Evolutionary conservation across 192 early-diverging fungal species (phyloP).

Genomic region (Mortierella claussenii): DNA sequence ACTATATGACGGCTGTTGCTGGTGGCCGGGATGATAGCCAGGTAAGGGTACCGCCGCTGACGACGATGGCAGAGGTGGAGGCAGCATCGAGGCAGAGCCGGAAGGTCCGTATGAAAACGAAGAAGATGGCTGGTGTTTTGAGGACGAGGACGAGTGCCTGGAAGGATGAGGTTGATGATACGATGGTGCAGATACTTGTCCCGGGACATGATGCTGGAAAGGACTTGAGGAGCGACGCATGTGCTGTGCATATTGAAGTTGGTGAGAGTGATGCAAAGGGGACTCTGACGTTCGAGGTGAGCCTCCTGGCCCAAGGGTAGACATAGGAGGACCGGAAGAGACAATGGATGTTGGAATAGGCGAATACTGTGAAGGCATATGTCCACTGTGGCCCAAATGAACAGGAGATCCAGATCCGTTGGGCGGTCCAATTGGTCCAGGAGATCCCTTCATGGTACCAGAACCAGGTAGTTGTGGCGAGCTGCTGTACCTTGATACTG

Average conservation of each 20-base stretch:
- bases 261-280: slow-evolving; percentile 13
- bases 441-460: slow-evolving; percentile 24
- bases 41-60: not conserved
- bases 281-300: slow-evolving; percentile 28
- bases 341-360: slow-evolving; percentile 20
- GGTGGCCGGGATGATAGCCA: slow-evolving; percentile 31
- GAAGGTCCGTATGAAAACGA: slow-evolving; percentile 21
- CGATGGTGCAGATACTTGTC: slow-evolving; percentile 31
- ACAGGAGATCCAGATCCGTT: slow-evolving; percentile 28
- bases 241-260: slow-evolving; percentile 27
- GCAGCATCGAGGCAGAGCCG: slow-evolving; percentile 12
- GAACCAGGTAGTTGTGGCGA: slow-evolving; percentile 36
- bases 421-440: slow-evolving; percentile 11
- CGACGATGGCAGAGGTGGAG: slow-evolving; percentile 17
- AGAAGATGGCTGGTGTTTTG: slow-evolving; percentile 20
- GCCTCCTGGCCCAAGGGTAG: slow-evolving; percentile 17
- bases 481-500: slow-evolving; percentile 36
- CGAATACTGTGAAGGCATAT: slow-evolving; percentile 25
- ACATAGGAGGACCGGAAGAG: slow-evolving; percentile 8
- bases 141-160: not conserved
- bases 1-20: slow-evolving; percentile 13
- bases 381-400: slow-evolving; percentile 33
- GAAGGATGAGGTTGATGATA: slow-evolving; percentile 24
- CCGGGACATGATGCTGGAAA: slow-evolving; percentile 42
- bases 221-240: slow-evolving; percentile 38